Conservation (phyloP, 2,329 filamentous ascomycete species). For the Paecilomyces variotii region DNA sequence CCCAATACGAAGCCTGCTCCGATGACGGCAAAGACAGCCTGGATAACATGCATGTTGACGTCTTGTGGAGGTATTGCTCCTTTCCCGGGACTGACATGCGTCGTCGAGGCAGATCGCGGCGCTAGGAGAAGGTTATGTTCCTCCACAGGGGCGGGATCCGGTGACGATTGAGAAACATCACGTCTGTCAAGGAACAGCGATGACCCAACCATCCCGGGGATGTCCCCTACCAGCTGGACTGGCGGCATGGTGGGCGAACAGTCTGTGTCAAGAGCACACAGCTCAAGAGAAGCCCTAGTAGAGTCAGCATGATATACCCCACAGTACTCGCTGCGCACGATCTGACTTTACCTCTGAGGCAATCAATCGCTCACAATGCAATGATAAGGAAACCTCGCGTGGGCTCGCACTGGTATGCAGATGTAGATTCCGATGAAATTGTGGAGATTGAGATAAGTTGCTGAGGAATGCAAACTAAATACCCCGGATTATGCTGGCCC, state of each 20-base stretch:
- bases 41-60: conserved; percentile 55
- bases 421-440: background rate
- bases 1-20: conserved; percentile 66
- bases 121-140: conserved; percentile 18
- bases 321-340: background rate
- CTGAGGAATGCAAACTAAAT: conserved; percentile 2
- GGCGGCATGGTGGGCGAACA: conserved; percentile 21
- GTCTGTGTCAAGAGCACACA: conserved; percentile 23
- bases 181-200: background rate
- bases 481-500: background rate
- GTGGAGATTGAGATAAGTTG: background rate
- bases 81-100: conserved; percentile 20
- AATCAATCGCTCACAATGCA: background rate
- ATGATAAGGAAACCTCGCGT: background rate
- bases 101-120: conserved; percentile 17
- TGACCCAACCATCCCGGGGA: conserved; percentile 14
- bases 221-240: conserved; percentile 14
- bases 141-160: conserved; percentile 11
- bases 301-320: background rate
- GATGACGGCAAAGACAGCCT: conserved; percentile 79
- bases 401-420: background rate
- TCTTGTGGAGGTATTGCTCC: conserved; percentile 33
- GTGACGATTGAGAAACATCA: conserved; percentile 6
- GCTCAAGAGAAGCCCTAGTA: conserved; percentile 22
- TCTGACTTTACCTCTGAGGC: background rate